phyloP scores from a whole-genome alignment of 345 rosid species.

The Populus davidiana region DNA sequence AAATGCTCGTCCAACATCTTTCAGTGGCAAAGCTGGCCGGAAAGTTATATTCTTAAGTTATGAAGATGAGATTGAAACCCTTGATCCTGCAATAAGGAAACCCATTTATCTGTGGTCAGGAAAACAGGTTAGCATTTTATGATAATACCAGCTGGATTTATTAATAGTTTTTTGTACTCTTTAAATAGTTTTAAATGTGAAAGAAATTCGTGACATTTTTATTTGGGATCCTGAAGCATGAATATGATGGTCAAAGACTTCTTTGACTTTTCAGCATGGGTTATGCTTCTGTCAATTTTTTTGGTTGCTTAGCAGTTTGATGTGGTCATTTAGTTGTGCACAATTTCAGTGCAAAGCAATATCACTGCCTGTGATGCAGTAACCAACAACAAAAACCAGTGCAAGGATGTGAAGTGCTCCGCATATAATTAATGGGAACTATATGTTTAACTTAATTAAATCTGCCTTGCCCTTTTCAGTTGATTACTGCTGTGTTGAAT shows the following conservation, averaged over 20 bases:
- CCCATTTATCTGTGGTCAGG: constrained; percentile 96
- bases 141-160: background rate
- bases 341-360: background rate
- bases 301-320: background rate
- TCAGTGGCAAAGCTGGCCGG: constrained; percentile 51
- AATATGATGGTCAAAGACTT: background rate
- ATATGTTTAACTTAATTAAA: too few species aligned
- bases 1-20: constrained; percentile 37
- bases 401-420: too few species aligned
- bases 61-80: constrained; percentile 45
- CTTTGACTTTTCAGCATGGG: background rate
- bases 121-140: constrained; percentile 67
- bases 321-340: background rate
- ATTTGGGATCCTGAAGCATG: background rate
- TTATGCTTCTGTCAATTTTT: background rate
- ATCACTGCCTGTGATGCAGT: too few species aligned
- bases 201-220: background rate
- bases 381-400: too few species aligned
- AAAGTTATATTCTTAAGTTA: constrained; percentile 52
- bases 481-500: constrained; percentile 61
- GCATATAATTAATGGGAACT: too few species aligned
- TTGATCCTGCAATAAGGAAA: constrained; percentile 70
- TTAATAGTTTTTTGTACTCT: background rate
- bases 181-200: background rate
- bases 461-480: constrained; percentile 37